Conservation (phyloP, 1,284 basidiomycete genomes). For the Boletellus deceptivus region DNA sequence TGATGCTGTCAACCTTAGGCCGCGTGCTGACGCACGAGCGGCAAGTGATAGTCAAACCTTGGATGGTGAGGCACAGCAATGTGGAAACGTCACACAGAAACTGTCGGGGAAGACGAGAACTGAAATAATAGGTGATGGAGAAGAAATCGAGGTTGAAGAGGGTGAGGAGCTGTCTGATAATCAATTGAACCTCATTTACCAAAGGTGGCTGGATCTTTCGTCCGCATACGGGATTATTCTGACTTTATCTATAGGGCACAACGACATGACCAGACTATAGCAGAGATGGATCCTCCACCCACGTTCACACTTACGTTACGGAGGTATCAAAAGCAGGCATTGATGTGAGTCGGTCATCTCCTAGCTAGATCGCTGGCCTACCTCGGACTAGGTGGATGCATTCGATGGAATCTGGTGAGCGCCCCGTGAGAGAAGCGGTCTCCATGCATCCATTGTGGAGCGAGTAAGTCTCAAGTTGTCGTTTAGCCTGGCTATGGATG, state of each 20-base stretch:
- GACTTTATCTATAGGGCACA: slow-evolving; percentile 65
- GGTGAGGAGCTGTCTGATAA: slow-evolving; percentile 76
- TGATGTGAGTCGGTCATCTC: slow-evolving; percentile 48
- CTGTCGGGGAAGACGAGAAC: slow-evolving; percentile 36
- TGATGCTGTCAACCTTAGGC: slow-evolving; percentile 59
- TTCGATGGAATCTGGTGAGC: slow-evolving; percentile 75
- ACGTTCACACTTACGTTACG: slow-evolving; percentile 81
- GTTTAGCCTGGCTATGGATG: neutral
- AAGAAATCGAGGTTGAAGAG: slow-evolving; percentile 72
- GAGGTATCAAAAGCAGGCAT: slow-evolving; percentile 93
- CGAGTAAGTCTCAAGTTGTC: slow-evolving; percentile 54
- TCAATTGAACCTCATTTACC: slow-evolving; percentile 80
- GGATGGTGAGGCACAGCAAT: slow-evolving; percentile 25
- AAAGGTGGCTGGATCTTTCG: slow-evolving; percentile 48
- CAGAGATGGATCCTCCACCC: slow-evolving; percentile 79
- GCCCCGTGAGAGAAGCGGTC: slow-evolving; percentile 65
- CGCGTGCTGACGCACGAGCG: slow-evolving; percentile 44
- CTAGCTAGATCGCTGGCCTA: neutral
- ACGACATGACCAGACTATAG: slow-evolving; percentile 72
- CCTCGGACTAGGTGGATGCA: slow-evolving; percentile 79
- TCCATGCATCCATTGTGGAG: slow-evolving; percentile 96
- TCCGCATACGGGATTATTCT: neutral
- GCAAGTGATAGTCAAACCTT: slow-evolving; percentile 7
- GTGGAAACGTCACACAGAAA: slow-evolving; percentile 34
- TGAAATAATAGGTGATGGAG: slow-evolving; percentile 64